Conservation (phyloP, 1,284 basidiomycete species). For the Rhodotorula mucilaginosa region DNA sequence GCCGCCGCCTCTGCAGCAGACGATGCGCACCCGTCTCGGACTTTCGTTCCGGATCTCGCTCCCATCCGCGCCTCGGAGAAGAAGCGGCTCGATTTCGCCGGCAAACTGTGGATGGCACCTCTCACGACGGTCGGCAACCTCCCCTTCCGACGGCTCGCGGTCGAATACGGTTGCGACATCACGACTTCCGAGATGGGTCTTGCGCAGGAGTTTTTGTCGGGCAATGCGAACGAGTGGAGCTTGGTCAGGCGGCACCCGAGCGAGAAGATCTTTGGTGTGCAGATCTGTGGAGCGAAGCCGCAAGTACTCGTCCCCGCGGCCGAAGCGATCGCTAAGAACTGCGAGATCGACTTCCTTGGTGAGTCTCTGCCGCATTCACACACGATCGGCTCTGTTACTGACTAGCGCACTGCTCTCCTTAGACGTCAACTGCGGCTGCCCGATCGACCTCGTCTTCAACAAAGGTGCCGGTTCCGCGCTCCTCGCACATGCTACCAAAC, state of each 20-base stretch:
- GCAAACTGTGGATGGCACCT: constrained; percentile 83
- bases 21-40: constrained; percentile 26
- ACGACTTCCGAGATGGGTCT: constrained; percentile 83
- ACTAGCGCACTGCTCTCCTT: constrained; percentile 61
- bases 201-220: constrained; percentile 54
- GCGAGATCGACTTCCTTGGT: constrained; percentile 46
- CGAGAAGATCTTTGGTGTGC: constrained; percentile 87
- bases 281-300: constrained; percentile 71
- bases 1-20: background rate
- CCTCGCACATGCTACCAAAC: constrained; percentile 74
- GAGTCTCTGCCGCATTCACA: background rate
- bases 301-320: constrained; percentile 74
- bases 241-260: constrained; percentile 80
- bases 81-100: constrained; percentile 78
- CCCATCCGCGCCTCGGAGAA: constrained; percentile 76
- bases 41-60: constrained; percentile 50
- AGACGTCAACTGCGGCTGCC: constrained; percentile 94
- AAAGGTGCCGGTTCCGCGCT: constrained; percentile 58
- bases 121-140: constrained; percentile 94
- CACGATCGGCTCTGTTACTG: constrained; percentile 18
- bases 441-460: constrained; percentile 93
- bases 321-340: constrained; percentile 74
- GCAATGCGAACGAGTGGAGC: constrained; percentile 87
- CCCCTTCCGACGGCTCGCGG: constrained; percentile 88
- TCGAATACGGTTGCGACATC: constrained; percentile 84